These are phyloP conservation scores for Epichloe uncinata DNA, from an alignment of 2,329 filamentous ascomycete genomes.

Conservation along the genomic window DNA sequence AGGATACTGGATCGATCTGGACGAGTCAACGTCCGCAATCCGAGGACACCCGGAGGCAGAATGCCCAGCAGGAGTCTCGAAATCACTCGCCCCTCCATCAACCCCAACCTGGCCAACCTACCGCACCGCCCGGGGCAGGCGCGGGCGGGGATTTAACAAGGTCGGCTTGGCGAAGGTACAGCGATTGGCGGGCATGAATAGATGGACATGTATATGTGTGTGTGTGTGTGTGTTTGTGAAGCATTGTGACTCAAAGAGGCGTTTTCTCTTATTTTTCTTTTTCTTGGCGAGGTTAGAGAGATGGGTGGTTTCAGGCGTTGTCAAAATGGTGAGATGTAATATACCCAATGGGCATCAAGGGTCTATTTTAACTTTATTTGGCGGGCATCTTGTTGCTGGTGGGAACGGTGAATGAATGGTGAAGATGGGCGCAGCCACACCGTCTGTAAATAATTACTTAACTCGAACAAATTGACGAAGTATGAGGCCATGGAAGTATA, in stretches of 20 bases:
- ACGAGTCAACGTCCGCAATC: constrained; percentile 44
- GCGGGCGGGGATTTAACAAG: neutral
- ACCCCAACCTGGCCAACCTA: constrained; percentile 1
- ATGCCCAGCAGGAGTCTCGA: constrained; percentile 45
- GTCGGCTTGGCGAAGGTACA: no score
- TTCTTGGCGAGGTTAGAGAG: neutral
- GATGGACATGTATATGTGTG: no score
- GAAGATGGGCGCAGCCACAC: neutral
- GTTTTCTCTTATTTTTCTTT: neutral
- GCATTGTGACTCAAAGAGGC: neutral
- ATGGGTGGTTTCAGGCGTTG: neutral
- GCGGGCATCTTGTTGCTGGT: neutral
- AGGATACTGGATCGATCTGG: constrained; percentile 37
- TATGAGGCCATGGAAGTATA: neutral
- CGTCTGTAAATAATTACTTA: neutral
- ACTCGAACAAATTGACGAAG: neutral
- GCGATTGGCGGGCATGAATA: no score
- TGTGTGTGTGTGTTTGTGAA: neutral
- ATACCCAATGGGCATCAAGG: neutral
- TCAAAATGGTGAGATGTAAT: neutral
- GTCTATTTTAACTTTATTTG: neutral
- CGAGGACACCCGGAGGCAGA: constrained; percentile 38
- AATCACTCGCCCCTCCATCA: constrained; percentile 27
- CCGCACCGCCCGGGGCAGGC: neutral
- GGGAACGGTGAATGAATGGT: neutral